These are phyloP conservation scores for Tricholoma terreum DNA, from an alignment of 768 basidiomycete species.

Conservation along the genomic window DNA sequence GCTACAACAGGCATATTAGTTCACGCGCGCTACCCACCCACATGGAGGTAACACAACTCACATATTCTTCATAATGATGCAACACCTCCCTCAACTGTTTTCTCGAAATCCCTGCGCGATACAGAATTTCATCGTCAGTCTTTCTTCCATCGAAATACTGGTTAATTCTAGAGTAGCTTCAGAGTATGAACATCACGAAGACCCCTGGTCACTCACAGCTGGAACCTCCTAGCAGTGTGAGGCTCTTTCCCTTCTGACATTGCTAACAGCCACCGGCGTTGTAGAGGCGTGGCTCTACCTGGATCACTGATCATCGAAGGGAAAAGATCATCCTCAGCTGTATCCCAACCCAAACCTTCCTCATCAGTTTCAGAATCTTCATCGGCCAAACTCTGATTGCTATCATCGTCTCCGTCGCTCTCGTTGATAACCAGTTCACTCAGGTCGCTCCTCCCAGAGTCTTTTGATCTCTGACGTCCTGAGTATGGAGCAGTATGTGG, in stretches of 20 bases:
- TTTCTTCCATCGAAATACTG: constrained; percentile 92
- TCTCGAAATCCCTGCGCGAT: constrained; percentile 78
- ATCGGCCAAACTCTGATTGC: constrained; percentile 39
- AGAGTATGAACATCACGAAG: background rate
- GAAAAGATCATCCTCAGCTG: constrained; percentile 42
- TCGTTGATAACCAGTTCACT: constrained; percentile 39
- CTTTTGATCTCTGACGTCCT: constrained; percentile 40
- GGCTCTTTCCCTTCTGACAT: constrained; percentile 84
- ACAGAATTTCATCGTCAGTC: constrained; percentile 93
- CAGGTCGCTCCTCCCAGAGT: constrained; percentile 39
- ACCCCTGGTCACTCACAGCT: constrained; percentile 50
- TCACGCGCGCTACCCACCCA: background rate
- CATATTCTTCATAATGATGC: constrained; percentile 85
- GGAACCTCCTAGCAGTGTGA: constrained; percentile 67
- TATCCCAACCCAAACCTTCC: constrained; percentile 45
- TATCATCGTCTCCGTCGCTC: constrained; percentile 26
- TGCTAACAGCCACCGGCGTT: constrained; percentile 84
- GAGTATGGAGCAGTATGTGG: constrained; percentile 49
- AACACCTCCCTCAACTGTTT: constrained; percentile 82
- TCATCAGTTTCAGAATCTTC: constrained; percentile 42
- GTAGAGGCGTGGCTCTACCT: constrained; percentile 71
- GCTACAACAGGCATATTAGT: constrained; percentile 24
- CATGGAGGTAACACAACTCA: constrained; percentile 39
- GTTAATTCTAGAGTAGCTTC: constrained; percentile 59
- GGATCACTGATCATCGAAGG: constrained; percentile 81